These are phyloP conservation scores for Colletotrichum chrysophilum DNA, from an alignment of 2,329 filamentous ascomycete genomes.

Conservation along the genomic window DNA sequence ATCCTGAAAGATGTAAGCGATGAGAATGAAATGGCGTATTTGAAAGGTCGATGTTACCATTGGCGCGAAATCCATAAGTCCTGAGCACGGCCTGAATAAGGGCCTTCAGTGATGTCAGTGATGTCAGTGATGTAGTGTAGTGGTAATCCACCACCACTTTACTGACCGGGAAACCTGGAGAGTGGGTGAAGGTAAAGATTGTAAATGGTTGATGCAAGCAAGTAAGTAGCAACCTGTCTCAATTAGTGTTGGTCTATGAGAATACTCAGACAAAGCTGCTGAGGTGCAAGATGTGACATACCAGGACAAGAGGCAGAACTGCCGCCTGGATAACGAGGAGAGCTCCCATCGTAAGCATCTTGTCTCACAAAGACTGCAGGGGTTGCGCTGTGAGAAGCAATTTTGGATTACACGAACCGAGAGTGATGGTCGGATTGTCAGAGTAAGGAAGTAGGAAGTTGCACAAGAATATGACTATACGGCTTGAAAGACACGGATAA, in stretches of 20 bases:
- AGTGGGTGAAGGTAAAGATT: conserved; percentile 2
- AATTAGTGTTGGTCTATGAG: not conserved
- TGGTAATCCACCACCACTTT: not conserved
- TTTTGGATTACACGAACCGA: not conserved
- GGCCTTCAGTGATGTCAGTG: not conserved
- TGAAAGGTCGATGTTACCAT: not conserved
- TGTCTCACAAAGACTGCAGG: not conserved
- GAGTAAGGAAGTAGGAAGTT: not conserved
- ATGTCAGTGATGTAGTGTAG: not conserved
- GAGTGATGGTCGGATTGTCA: not conserved
- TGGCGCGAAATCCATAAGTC: not conserved
- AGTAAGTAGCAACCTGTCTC: not conserved
- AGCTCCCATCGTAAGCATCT: not conserved
- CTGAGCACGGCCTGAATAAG: not conserved
- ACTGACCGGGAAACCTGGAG: not conserved
- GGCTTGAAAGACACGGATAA: not conserved
- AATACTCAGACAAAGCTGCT: not conserved
- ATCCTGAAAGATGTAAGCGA: not conserved
- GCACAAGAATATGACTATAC: not conserved
- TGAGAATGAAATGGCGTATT: not conserved
- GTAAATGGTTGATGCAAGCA: not conserved
- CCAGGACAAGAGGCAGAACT: not conserved
- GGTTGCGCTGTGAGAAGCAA: not conserved
- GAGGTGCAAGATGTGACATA: not conserved
- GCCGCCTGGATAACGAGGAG: not conserved